phyloP scores from a whole-genome alignment of 192 early-diverging fungal genomes.

The Endogone sp. region DNA sequence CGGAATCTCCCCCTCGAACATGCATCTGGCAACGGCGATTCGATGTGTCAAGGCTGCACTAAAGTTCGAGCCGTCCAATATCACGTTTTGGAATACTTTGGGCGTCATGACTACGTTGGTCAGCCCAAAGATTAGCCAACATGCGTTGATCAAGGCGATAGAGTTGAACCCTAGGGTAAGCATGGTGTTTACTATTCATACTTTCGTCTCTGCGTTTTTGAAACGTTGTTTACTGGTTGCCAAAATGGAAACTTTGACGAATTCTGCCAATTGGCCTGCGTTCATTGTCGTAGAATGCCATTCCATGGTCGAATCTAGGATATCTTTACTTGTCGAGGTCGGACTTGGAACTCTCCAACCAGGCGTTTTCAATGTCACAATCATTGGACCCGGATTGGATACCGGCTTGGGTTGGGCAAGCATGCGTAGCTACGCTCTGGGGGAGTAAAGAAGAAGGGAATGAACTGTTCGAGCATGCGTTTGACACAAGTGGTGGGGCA shows the following conservation, averaged over 20 bases:
- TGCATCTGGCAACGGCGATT: constrained; percentile 21
- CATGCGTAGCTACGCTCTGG: constrained; percentile 62
- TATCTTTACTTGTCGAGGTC: constrained; percentile 66
- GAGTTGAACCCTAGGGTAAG: constrained; percentile 64
- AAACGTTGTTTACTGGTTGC: not conserved
- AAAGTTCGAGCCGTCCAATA: constrained; percentile 53
- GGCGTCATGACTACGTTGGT: constrained; percentile 54
- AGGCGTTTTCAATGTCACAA: constrained; percentile 69
- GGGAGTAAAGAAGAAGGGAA: constrained; percentile 49
- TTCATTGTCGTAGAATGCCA: constrained; percentile 34
- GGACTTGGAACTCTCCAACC: constrained; percentile 73
- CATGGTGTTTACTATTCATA: not conserved
- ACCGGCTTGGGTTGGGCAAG: constrained; percentile 85
- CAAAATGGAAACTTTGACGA: not conserved
- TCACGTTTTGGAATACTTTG: constrained; percentile 66
- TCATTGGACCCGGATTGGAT: constrained; percentile 75
- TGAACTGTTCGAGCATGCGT: constrained; percentile 75
- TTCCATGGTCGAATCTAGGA: constrained; percentile 82
- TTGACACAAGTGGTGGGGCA: constrained; percentile 59
- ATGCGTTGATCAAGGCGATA: constrained; percentile 79
- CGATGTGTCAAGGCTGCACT: constrained; percentile 54
- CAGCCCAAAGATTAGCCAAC: constrained; percentile 65
- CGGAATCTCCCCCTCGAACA: not conserved
- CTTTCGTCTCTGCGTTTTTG: not conserved
- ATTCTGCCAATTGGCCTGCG: not conserved